Percentiles rank a stretch among this genome's conserved stretches.
phyloP scores from a whole-genome alignment of 2,329 filamentous ascomycete genomes.

The Colletotrichum aenigma region DNA sequence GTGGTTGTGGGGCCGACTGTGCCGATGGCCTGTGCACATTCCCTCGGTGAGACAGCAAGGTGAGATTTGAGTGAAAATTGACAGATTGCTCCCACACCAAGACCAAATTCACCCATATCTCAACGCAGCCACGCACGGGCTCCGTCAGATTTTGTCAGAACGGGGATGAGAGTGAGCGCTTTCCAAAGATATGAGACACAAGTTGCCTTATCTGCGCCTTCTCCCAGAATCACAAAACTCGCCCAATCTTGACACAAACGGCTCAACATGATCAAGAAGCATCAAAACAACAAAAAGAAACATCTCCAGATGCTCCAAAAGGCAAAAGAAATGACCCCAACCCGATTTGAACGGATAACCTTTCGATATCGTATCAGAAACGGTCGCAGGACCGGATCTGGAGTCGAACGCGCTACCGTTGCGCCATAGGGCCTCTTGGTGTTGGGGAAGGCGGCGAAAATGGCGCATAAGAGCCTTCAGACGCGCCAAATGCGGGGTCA shows the following conservation, averaged over 20 bases:
- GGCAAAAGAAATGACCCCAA: conserved; percentile 4
- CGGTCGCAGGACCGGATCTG: neutral
- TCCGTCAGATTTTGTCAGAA: neutral
- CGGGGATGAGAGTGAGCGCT: rapidly evolving
- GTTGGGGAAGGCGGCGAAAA: rapidly evolving
- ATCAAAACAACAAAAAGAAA: neutral
- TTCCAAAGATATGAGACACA: rapidly evolving
- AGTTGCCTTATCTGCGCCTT: rapidly evolving
- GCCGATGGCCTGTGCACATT: neutral
- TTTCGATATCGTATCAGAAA: neutral
- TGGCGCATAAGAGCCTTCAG: neutral
- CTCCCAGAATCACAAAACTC: neutral
- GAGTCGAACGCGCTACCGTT: conserved; percentile 21
- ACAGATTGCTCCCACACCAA: neutral
- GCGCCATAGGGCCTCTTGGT: conserved; percentile 6
- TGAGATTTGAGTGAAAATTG: neutral
- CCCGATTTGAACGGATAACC: conserved; percentile 22
- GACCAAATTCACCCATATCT: neutral
- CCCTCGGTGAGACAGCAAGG: neutral
- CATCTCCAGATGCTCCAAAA: rapidly evolving
- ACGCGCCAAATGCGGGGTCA: neutral
- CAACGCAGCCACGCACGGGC: neutral
- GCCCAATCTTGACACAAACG: neutral
- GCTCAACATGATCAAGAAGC: neutral
- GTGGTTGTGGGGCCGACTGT: neutral